A percentile compares a stretch with the other conserved stretches of the same genome.
Evolutionary conservation across 2,329 filamentous ascomycete species (phyloP).

Genomic region (Scedosporium apiospermum): DNA sequence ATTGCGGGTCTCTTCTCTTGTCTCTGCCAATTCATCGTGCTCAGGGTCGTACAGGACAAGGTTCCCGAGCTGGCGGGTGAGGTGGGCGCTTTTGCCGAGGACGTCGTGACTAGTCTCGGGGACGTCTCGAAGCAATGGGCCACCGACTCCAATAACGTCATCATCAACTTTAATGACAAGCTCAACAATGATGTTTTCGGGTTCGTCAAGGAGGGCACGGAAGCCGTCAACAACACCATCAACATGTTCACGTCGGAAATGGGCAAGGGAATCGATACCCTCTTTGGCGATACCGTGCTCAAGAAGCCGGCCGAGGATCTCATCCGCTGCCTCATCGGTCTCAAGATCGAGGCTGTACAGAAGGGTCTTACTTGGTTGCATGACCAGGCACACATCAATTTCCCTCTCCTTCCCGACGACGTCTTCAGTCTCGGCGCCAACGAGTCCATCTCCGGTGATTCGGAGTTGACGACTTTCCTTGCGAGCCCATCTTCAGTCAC

Average conservation of each 20-base stretch:
- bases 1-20: slow-evolving; percentile 75
- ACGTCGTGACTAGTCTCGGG: slow-evolving; percentile 64
- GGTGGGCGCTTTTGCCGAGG: slow-evolving; percentile 69
- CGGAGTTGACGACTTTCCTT: slow-evolving; percentile 60
- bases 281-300: slow-evolving; percentile 76
- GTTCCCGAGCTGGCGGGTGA: slow-evolving; percentile 65
- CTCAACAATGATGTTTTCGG: slow-evolving; percentile 81
- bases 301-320: slow-evolving; percentile 70
- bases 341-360: slow-evolving; percentile 79
- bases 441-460: slow-evolving; percentile 47
- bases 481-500: slow-evolving; percentile 64
- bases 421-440: slow-evolving; percentile 75
- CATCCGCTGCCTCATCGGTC: slow-evolving; percentile 74
- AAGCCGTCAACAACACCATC: slow-evolving; percentile 75
- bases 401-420: slow-evolving; percentile 70
- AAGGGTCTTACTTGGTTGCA: slow-evolving; percentile 89
- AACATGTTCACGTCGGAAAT: slow-evolving; percentile 75
- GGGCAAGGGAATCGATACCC: slow-evolving; percentile 59
- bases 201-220: slow-evolving; percentile 78
- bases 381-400: slow-evolving; percentile 72
- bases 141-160: slow-evolving; percentile 61
- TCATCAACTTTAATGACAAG: slow-evolving; percentile 59
- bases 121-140: slow-evolving; percentile 71
- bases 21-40: slow-evolving; percentile 72
- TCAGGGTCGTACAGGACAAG: slow-evolving; percentile 62